phyloP scores from a whole-genome alignment of 2,329 filamentous ascomycete genomes.

The Podosphaera fusca region DNA sequence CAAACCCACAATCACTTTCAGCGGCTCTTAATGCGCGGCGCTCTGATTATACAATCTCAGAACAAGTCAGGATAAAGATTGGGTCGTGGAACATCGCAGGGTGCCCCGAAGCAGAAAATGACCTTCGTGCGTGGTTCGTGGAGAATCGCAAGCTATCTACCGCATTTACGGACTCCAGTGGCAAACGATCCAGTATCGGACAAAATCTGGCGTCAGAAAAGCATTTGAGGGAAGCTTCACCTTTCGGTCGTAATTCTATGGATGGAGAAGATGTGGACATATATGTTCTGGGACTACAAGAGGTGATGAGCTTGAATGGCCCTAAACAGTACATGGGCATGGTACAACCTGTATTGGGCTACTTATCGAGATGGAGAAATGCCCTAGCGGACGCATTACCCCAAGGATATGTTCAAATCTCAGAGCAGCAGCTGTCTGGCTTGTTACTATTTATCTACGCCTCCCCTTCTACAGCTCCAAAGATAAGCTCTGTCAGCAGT shows the following conservation, averaged over 20 bases:
- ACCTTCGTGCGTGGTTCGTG: conserved; percentile 75
- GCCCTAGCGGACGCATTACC: conserved; percentile 55
- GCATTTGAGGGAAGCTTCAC: too few species aligned
- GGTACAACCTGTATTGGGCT: conserved; percentile 47
- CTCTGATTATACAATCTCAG: conserved; percentile 55
- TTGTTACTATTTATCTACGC: conserved; percentile 70
- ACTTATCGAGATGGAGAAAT: conserved; percentile 58
- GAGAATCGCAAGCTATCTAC: conserved; percentile 14
- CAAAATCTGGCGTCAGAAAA: not conserved
- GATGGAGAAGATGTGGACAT: conserved; percentile 54
- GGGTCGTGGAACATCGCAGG: conserved; percentile 91
- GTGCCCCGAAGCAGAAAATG: conserved; percentile 64
- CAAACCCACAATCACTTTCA: conserved; percentile 34
- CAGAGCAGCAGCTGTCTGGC: conserved; percentile 68
- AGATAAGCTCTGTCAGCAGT: conserved; percentile 62
- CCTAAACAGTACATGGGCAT: conserved; percentile 53
- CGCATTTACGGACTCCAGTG: not conserved
- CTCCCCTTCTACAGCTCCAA: conserved; percentile 48
- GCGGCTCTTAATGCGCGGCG: conserved; percentile 47
- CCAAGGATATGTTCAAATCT: conserved; percentile 49
- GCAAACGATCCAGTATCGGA: not conserved
- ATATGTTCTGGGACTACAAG: conserved; percentile 77
- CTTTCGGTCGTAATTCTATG: not conserved
- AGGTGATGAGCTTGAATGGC: conserved; percentile 69
- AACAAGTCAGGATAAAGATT: conserved; percentile 62